A percentile compares a stretch with the other conserved stretches of the same genome.
phyloP scores from a whole-genome alignment of 208 protist species.

The Leishmania tarentolae region DNA sequence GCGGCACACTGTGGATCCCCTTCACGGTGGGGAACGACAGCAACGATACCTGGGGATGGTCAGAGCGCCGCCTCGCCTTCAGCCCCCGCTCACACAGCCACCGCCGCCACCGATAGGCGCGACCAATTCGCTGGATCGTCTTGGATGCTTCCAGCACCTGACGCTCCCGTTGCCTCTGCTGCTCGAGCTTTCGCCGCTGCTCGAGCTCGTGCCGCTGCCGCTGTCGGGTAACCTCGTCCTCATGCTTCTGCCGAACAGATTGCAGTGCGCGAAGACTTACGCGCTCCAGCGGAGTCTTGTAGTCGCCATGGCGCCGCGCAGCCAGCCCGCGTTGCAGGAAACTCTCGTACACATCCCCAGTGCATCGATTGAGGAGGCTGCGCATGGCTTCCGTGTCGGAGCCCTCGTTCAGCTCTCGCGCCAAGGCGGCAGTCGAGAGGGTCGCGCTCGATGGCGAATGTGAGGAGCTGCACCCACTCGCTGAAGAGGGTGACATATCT shows the following conservation, averaged over 20 bases:
- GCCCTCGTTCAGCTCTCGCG: background rate
- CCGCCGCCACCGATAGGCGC: conserved; percentile 41
- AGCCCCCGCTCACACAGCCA: conserved; percentile 37
- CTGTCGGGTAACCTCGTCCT: conserved; percentile 30
- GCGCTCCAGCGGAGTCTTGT: conserved; percentile 48
- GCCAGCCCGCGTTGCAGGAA: conserved; percentile 25
- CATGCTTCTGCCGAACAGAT: conserved; percentile 23
- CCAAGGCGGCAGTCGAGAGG: background rate
- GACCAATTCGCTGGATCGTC: conserved; percentile 57
- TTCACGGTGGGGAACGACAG: conserved; percentile 12
- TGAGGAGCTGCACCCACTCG: background rate
- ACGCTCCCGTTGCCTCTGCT: conserved; percentile 37
- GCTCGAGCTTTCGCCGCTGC: conserved; percentile 36
- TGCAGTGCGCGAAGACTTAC: conserved; percentile 57
- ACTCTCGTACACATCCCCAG: conserved; percentile 41
- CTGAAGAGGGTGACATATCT: background rate
- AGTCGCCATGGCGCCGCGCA: conserved; percentile 38
- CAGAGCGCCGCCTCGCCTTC: conserved; percentile 11
- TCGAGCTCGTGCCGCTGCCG: conserved; percentile 22
- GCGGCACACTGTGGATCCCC: background rate
- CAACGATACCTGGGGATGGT: conserved; percentile 31
- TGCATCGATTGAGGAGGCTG: conserved; percentile 30
- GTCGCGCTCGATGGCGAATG: background rate
- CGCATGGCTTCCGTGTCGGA: conserved; percentile 9
- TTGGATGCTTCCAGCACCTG: conserved; percentile 41